Conservation (phyloP, 768 basidiomycete species). For the Xerocomellus intermedius region DNA sequence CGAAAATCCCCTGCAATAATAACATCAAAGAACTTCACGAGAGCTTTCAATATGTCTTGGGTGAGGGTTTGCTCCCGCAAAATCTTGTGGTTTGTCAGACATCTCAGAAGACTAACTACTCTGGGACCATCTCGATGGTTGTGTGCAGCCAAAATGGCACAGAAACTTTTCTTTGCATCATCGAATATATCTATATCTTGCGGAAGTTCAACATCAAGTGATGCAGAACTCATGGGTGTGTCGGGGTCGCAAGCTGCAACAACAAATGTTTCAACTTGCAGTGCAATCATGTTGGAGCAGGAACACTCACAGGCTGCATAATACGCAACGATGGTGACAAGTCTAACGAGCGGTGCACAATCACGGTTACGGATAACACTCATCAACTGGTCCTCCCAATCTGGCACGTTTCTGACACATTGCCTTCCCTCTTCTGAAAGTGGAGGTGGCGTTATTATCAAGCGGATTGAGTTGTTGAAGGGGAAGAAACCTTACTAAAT, state of each 20-base stretch:
- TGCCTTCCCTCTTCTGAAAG: slow-evolving; percentile 12
- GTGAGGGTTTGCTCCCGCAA: slow-evolving; percentile 19
- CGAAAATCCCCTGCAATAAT: slow-evolving; percentile 15
- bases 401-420: slow-evolving; percentile 11
- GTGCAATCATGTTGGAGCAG: no score
- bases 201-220: not conserved
- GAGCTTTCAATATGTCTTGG: slow-evolving; percentile 4
- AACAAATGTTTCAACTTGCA: no score
- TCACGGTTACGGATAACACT: slow-evolving; percentile 1
- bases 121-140: slow-evolving; percentile 18
- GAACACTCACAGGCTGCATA: slow-evolving; percentile 14
- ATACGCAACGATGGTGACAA: slow-evolving; percentile 17
- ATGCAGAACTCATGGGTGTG: not conserved
- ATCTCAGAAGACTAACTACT: slow-evolving; percentile 20
- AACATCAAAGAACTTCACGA: slow-evolving; percentile 15
- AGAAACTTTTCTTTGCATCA: slow-evolving; percentile 9
- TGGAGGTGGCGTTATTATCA: not conserved
- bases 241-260: slow-evolving; percentile 4
- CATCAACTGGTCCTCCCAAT: slow-evolving; percentile 6
- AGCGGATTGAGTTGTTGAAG: not conserved
- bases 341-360: slow-evolving; percentile 14
- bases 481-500: slow-evolving; percentile 11
- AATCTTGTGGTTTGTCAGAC: slow-evolving; percentile 16
- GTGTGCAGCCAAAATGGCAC: slow-evolving; percentile 2
- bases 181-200: not conserved